Evolutionary conservation across 768 basidiomycete genomes (phyloP), one percentile per base, ranked within the genome.

Genomic region (Lactarius akahatsu): DNA sequence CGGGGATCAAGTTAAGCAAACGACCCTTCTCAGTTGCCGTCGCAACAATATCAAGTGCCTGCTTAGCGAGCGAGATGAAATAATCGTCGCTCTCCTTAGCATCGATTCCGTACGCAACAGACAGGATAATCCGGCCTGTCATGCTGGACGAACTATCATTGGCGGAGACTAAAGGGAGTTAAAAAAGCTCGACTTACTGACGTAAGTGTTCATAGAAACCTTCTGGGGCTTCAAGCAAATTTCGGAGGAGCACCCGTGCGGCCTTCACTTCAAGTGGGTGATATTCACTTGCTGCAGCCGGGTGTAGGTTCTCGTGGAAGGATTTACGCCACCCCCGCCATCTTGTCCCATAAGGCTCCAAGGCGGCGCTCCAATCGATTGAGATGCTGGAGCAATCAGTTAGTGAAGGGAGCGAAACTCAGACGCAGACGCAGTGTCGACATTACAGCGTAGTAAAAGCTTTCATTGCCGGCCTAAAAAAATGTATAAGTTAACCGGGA

Each of bases 51-150:
- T 61, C 55, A 16, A 61, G 43, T n/a, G 55, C 59, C 1, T 40
- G 9, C 20, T 57, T 47, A 13, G 80, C 80, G 36, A 73, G 68
- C 10, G 71, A 72, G 55, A 81, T 70, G 4, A 73, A 72, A 7
- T 76, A 68, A 67, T 85, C 85, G 62, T 80, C 70, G 16, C 71
- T 54, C 0, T 78, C 74, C 43, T 76, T 66, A 10, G 80, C 75
- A 15, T 80, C 71, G 23, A 84, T 75, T 2, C 84, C 85, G 67
- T 85, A 85, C 0, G 80, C 79, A 10, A 83, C 66, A 0, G 77
- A 77, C 59, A 84, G 72, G 13, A 80, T 72, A 23, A 79, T 73
- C n/a, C 76, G 74, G 13, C 78, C 81, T 2, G 80, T 74, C 70
- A 80, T 75, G 52, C 82, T 83, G 57, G 47, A n/a, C 15, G 7